Conservation (phyloP, 345 rosid genomes). For the Draba incana region DNA sequence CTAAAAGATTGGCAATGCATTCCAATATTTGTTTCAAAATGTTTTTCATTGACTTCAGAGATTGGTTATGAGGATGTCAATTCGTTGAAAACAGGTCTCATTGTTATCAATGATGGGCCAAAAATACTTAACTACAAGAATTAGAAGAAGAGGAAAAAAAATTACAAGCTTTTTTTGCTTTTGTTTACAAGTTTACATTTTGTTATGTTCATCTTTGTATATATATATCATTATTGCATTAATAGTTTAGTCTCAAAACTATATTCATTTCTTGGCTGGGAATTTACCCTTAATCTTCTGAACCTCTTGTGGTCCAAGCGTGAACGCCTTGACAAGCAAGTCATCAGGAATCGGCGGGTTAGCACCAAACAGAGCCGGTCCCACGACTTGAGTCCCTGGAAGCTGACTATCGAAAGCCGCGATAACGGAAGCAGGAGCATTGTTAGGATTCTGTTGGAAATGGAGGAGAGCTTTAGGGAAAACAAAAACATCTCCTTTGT, state of each 20-base stretch:
- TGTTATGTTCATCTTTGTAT: conserved; percentile 19
- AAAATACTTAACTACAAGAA: conserved; percentile 26
- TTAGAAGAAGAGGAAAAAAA: background rate
- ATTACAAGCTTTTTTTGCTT: conserved; percentile 27
- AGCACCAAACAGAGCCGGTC: conserved; percentile 49
- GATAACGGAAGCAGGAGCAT: conserved; percentile 48
- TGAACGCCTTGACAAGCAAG: conserved; percentile 56
- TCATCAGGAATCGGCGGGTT: conserved; percentile 54
- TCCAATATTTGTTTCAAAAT: conserved; percentile 16
- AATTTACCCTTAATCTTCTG: conserved; percentile 51
- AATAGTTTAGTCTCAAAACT: conserved; percentile 18
- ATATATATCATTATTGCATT: conserved; percentile 4
- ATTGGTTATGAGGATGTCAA: conserved; percentile 17
- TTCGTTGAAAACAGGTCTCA: conserved; percentile 24
- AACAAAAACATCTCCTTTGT: conserved; percentile 58
- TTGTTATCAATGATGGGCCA: conserved; percentile 9
- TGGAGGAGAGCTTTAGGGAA: conserved; percentile 64
- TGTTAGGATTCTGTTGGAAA: conserved; percentile 56
- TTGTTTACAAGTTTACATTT: conserved; percentile 18
- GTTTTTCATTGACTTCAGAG: background rate
- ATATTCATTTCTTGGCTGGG: conserved; percentile 48
- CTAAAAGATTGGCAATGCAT: background rate
- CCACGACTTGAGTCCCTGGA: conserved; percentile 57
- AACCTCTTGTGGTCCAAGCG: conserved; percentile 42
- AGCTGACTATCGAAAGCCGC: conserved; percentile 65